Evolutionary conservation across 2,329 filamentous ascomycete species (phyloP), one percentile per base, ranked within the genome.

Genomic region (Exophiala lecanii-corni): DNA sequence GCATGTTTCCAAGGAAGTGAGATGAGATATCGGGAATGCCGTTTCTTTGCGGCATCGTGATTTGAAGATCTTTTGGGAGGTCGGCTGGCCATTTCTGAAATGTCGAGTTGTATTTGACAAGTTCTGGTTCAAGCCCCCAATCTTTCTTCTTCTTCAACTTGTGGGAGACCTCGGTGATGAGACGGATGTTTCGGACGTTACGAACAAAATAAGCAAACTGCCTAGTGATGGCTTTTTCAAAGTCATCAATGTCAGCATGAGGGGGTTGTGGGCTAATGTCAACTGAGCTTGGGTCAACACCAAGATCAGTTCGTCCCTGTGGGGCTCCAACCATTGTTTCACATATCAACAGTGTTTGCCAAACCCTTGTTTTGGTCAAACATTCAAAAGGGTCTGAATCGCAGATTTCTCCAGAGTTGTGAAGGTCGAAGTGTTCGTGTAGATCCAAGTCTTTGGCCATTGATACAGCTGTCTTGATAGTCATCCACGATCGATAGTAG

Each of bases 401-500:
- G 60, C 92, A 97, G 1, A 75, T 63, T 41, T 76, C 77, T 16
- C 84, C 86, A 39, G 79, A 76, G 50, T 82, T 76, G 62, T 97
- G 92, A 33, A 82, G 79, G 45, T 85, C 81, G 49, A 81, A 81
- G 65, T 97, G 91, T 52, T 95, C 88, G 59, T 96, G 82, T 4
- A 97, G 71, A 15, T 89, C 87, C 21, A 97, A 72, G 60, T 96
- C 91, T 58, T 94, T 92, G 18, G 81, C 88, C 87, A 97, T 95
- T 35, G 89, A 84, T 5, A 94, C 84, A 51, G 91, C 88, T 48
- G 89, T 87, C 40, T 95, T 91, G 15, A 94, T 81, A 4, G 86
- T 87, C 80, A 96, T 94, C 91, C 92, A 97, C 0, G 92, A 97
- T 26, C 91, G 82, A 66, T 92, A 97, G 64, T 92, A 97, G 61